Evolutionary conservation across 2,329 filamentous ascomycete species (phyloP).

Genomic region (Ascochyta koolunga): DNA sequence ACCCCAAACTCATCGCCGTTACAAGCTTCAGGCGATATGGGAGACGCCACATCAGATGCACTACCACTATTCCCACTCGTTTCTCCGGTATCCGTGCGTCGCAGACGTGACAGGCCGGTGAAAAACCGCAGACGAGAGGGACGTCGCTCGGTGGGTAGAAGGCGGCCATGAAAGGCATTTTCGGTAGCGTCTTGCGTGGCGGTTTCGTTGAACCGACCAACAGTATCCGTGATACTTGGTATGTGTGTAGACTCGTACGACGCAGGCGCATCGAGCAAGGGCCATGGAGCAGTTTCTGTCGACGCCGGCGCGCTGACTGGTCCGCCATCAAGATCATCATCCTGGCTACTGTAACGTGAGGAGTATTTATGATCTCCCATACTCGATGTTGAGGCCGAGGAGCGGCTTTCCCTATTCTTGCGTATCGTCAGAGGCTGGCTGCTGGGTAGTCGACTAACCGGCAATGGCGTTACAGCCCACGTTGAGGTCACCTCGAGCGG

Average conservation of each 20-base stretch:
- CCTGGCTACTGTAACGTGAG: conserved; percentile 23
- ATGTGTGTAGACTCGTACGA: neutral
- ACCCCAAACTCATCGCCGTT: neutral
- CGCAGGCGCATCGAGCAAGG: conserved; percentile 13
- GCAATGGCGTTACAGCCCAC: conserved; percentile 35
- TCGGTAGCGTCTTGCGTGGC: conserved; percentile 18
- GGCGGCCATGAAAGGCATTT: neutral
- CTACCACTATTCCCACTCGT: conserved; percentile 13
- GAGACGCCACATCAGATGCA: neutral
- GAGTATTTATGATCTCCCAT: conserved; percentile 20
- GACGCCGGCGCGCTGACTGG: conserved; percentile 10
- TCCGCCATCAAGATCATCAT: conserved; percentile 6
- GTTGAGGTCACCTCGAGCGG: conserved; percentile 26
- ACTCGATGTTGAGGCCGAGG: conserved; percentile 36
- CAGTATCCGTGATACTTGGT: neutral
- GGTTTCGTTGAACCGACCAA: conserved; percentile 8
- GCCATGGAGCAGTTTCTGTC: conserved; percentile 16
- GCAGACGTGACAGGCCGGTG: conserved; percentile 27
- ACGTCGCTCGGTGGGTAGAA: conserved; percentile 19
- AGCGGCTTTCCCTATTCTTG: conserved; percentile 41
- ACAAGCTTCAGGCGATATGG: neutral
- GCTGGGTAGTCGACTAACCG: conserved; percentile 38
- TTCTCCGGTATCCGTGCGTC: conserved; percentile 28
- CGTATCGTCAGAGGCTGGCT: conserved; percentile 40
- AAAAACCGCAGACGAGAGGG: conserved; percentile 29